Base-by-base conservation (phyloP, 2,329 filamentous ascomycete species). In the Piedraia hortae region DNA sequence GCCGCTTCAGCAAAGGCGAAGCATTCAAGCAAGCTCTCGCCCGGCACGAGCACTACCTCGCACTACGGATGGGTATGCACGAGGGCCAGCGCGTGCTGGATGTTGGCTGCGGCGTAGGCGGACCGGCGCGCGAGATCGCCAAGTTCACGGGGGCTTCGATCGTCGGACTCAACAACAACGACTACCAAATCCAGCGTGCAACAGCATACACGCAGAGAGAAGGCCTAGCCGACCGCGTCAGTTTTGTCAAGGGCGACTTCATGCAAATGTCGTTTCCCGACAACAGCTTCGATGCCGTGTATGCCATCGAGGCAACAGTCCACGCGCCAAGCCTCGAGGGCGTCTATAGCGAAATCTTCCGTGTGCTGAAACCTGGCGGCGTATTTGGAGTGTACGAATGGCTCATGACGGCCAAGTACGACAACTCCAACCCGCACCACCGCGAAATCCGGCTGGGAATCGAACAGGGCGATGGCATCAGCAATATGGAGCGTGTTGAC, bases 211-310 rank as follows among this genome's bases (percentile, higher is more conserved):
- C 80, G 3, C 50, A 59, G 29, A 75, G 77, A 48, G 75, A 89
- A 50, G 68, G 69, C 22, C 54, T 93, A 23, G 59, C 68, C 1
- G 48, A 74, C 39, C 77, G 90, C 53, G 53, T 90, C 34, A 59
- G 59, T 31, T 93, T 77, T 38, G 70, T 77, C 42, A 91, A 93
- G 61, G 82, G 80, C 23, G 82, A 93, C 42, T 97, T 97, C 46
- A 93, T 93, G 82, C 77, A 90, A 66, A 89, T 93, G 75, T 67
- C 67, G 11, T 93, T 93, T 55, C 68, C 73, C 20, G 73, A 85
- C 41, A 75, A 88, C 56, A 63, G 56, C 10, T 93, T 93, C 47
- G 85, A 93, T 37, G 78, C 77, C 26, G 75, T 91, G 23, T 93
- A 93, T 43, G 82, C 80, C 24, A 93, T 97, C 35, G 85, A 97